Evolutionary conservation across 78 protist species (phyloP).

Genomic region (slime mould (Dictyostelium discoideum)): DNA sequence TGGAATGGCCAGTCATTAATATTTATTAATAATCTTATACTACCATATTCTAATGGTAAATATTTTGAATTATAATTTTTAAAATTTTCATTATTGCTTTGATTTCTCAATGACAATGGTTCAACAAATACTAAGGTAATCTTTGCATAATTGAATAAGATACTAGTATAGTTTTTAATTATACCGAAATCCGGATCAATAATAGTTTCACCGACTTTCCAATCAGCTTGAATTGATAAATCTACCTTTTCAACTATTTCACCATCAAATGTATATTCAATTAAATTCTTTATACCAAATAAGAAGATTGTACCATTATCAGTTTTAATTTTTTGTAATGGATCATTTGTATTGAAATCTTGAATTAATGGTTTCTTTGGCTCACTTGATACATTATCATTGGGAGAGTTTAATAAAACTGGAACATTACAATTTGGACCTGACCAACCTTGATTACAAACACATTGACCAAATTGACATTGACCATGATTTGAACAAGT

Average conservation of each 20-base stretch:
- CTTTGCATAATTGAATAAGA: background rate
- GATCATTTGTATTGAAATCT: background rate
- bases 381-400: background rate
- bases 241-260: background rate
- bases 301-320: background rate
- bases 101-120: background rate
- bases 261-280: background rate
- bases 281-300: constrained; percentile 1
- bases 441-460: constrained; percentile 29
- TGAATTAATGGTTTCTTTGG: background rate
- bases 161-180: background rate
- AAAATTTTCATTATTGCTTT: background rate
- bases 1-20: background rate
- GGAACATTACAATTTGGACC: constrained; percentile 22
- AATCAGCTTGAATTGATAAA: background rate
- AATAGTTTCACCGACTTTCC: background rate
- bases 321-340: background rate
- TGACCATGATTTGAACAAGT: constrained; percentile 11
- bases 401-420: background rate
- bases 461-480: constrained; percentile 17
- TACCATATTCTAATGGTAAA: background rate
- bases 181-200: background rate
- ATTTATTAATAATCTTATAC: background rate
- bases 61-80: background rate
- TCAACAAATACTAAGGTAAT: background rate